These are phyloP conservation scores for Trichoderma parareesei DNA, from an alignment of 495 filamentous ascomycete species.

Conservation along the genomic window DNA sequence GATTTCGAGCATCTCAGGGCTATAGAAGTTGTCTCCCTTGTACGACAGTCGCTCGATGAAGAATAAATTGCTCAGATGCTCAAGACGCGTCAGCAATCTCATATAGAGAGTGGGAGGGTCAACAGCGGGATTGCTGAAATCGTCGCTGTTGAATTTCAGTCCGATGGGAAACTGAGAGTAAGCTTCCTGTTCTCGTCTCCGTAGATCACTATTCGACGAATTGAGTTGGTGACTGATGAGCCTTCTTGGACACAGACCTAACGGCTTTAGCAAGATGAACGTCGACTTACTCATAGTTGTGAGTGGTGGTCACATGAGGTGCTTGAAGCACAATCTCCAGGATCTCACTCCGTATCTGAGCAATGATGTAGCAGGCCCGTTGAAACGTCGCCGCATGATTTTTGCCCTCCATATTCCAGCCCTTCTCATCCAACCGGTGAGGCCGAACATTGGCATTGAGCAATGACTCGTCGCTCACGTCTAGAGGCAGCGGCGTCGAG, in stretches of 20 bases:
- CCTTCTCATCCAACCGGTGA: constrained; percentile 37
- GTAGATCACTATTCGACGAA: not conserved
- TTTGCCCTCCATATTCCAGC: constrained; percentile 44
- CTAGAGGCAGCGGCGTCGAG: constrained; percentile 44
- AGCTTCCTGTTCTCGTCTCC: not conserved
- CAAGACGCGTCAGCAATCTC: constrained; percentile 36
- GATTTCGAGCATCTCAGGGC: constrained; percentile 43
- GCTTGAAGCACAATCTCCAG: constrained; percentile 42
- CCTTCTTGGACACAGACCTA: not conserved
- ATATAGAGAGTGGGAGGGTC: constrained; percentile 17
- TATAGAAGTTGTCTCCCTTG: constrained; percentile 27
- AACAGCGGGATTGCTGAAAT: constrained; percentile 23
- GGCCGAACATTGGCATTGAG: not conserved
- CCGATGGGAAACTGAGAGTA: constrained; percentile 21
- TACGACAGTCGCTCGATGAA: constrained; percentile 47
- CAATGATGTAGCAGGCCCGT: constrained; percentile 42
- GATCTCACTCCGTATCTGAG: constrained; percentile 46
- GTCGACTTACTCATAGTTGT: constrained; percentile 25
- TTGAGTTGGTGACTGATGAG: not conserved
- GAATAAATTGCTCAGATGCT: constrained; percentile 50
- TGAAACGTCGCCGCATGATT: constrained; percentile 33
- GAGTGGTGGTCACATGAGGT: constrained; percentile 36
- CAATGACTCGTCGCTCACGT: constrained; percentile 38
- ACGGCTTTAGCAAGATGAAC: not conserved
- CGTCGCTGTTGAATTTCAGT: constrained; percentile 23